A percentile compares a stretch with the other conserved stretches of the same genome.
phyloP scores from a whole-genome alignment of 176 grass and related monocot species.

The Stipa capillata region DNA sequence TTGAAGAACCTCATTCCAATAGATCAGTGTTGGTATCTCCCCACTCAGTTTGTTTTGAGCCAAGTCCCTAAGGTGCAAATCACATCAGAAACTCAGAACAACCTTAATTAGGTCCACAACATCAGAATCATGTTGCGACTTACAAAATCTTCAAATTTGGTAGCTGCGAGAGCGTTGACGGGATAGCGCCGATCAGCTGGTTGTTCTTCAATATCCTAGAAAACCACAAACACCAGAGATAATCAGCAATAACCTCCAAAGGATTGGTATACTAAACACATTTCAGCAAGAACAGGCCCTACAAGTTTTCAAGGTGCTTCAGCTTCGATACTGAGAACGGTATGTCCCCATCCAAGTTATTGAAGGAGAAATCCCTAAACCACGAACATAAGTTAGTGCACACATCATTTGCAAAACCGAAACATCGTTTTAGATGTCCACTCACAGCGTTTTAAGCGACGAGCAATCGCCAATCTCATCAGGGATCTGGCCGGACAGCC shows the following conservation, averaged over 20 bases:
- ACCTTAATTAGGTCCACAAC: neutral
- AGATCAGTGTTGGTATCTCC: conserved; percentile 95
- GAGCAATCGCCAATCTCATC: conserved; percentile 96
- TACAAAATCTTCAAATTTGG: conserved; percentile 94
- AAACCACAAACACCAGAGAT: neutral
- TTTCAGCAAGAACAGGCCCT: conserved; percentile 7
- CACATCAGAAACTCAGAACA: neutral
- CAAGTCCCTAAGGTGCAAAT: conserved; percentile 50
- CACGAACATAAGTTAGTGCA: neutral
- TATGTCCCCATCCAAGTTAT: conserved; percentile 88
- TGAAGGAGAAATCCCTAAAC: conserved; percentile 86
- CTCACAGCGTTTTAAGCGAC: conserved; percentile 62
- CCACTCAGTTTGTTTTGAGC: conserved; percentile 91
- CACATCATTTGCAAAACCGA: neutral
- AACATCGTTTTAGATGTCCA: neutral
- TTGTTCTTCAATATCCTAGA: conserved; percentile 94
- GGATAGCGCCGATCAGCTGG: conserved; percentile 68
- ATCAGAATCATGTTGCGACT: conserved; percentile 1
- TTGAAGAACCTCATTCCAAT: conserved; percentile 97
- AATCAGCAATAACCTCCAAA: neutral
- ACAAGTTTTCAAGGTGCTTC: conserved; percentile 82
- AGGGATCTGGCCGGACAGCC: conserved; percentile 78
- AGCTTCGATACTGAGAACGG: conserved; percentile 90
- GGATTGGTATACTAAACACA: neutral
- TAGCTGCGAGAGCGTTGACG: conserved; percentile 86